Base-by-base conservation (phyloP, 495 filamentous ascomycete genomes). In the Pseudomonodictys pantanalensis region DNA sequence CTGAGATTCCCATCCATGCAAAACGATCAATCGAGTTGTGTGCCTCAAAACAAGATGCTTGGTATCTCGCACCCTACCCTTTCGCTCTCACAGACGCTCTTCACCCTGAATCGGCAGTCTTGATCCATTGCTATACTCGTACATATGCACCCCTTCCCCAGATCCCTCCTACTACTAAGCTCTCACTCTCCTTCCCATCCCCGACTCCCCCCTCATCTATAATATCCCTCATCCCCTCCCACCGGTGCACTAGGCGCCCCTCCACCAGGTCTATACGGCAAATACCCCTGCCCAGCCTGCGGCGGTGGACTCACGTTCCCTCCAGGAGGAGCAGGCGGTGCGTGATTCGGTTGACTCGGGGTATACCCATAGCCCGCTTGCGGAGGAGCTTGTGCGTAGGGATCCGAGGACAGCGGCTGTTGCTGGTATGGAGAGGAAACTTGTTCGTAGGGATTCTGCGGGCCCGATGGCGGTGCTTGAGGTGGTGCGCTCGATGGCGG, bases 181-280 rank as follows among this genome's bases (percentile, higher is more conserved):
- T 35, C 7, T 35, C 8, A 35, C 32, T 35, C 7, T 35, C 32
- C 38, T 4, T 41, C 38, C 38, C 4, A 41, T 15, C 38, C 38
- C 38, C 4, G 20, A 7, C 7, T 18, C 7, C 42, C 17, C 26
- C 44, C 44, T 55, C 39, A 67, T 30, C 64, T 29, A 50, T 67
- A 67, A 30, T 58, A 67, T 12, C 59, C 59, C 52, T 67, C 64
- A 22, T 67, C 63, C 10, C 46, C 55, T 23, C 12, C 17, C 3
- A 38, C 54, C 5, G 51, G 54, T 12, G 54, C 55, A 29, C 49
- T 44, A 22, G 54, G 54, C 23, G 55, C 55, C 41, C 48, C 44
- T 52, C 57, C 56, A 17, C 26, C 47, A 1, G 64, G 64, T 15
- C 59, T 47, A 59, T 67, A 67, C 25, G 64, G 46, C 25, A 62